These are phyloP conservation scores for Artemisia argyi DNA, from an alignment of 129 eudicot genomes.

Conservation along the genomic window DNA sequence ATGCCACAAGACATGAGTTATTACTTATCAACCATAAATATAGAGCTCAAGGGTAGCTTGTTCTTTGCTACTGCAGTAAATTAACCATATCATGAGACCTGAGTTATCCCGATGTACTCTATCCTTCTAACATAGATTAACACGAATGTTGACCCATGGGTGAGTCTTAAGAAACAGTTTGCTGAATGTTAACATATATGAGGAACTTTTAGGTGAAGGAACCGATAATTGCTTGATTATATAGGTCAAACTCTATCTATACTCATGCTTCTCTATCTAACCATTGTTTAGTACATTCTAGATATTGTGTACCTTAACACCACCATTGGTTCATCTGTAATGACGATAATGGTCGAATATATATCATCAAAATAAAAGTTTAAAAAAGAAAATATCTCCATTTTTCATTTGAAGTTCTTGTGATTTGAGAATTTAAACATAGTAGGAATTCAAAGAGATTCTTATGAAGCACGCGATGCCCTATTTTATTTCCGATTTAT, in stretches of 20 bases:
- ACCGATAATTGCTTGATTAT: neutral
- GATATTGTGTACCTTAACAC: neutral
- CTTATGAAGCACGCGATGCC: neutral
- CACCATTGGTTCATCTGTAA: conserved; percentile 6
- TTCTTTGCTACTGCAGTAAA: neutral
- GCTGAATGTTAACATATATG: neutral
- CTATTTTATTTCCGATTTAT: neutral
- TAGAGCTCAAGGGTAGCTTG: neutral
- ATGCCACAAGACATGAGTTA: too few relatives aligned
- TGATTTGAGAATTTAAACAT: too few relatives aligned
- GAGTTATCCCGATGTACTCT: too few relatives aligned
- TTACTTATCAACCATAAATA: too few relatives aligned
- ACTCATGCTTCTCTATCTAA: neutral
- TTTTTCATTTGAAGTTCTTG: too few relatives aligned
- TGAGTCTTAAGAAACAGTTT: neutral
- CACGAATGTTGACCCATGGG: too few relatives aligned
- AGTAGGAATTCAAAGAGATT: neutral
- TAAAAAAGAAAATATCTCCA: too few relatives aligned
- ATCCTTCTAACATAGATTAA: too few relatives aligned
- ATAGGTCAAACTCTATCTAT: neutral
- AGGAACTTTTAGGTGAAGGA: neutral
- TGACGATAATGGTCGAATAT: conserved; percentile 1
- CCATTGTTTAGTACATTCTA: neutral
- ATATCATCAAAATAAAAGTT: neutral
- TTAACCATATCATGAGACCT: too few relatives aligned